Evolutionary conservation across 148 eudicot genomes (phyloP), one percentile per base, ranked within the genome.

Genomic region (Vaccinium corymbosum): DNA sequence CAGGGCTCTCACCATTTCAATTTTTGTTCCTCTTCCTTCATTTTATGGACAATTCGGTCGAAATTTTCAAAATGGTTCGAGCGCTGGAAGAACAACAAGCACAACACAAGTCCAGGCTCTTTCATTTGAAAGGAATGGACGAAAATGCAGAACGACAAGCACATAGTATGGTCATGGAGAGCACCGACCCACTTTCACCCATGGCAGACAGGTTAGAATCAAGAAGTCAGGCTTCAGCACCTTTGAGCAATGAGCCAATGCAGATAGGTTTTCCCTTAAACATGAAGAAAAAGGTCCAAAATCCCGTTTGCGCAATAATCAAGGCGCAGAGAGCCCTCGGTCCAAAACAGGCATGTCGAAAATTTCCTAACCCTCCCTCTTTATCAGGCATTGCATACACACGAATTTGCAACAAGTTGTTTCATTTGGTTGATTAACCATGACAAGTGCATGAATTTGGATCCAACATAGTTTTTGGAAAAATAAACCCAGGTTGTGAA

Each of bases 101-200:
- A 81, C 17, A 16, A 13, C 22, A 64, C 3, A 66, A n/a, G 71
- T 42, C 82, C n/a, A 86, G 76, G 17, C 76, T 81, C 48, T 81
- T 49, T 9, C 83, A 62, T 62, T 80, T 62, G 57, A 80, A 15
- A 64, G 73, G 57, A 53, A 71, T 82, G 66, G 1, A 71, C 3
- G 78, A 82, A 38, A 80, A 86, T 83, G 55, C 51, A 38, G 78
- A 73, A 27, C 12, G 82, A 7, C 86, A 82, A 83, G 32, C 86
- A 4, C 83, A 48, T 17, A 90, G 93, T 64, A 61, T 89, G 92
- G 80, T 86, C 49, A 4, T 85, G 1, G 90, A 90, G 15, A 84
- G 85, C 52, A 75, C 3, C 7, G 59, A 55, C 68, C 64, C 86
- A 22, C 61, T 87, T 80, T 38, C 87, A 74, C 90, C 17, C 73